Evolutionary conservation across 2,329 filamentous ascomycete species (phyloP), one percentile per base, ranked within the genome.

Genomic region (Endoconidiophora polonica): DNA sequence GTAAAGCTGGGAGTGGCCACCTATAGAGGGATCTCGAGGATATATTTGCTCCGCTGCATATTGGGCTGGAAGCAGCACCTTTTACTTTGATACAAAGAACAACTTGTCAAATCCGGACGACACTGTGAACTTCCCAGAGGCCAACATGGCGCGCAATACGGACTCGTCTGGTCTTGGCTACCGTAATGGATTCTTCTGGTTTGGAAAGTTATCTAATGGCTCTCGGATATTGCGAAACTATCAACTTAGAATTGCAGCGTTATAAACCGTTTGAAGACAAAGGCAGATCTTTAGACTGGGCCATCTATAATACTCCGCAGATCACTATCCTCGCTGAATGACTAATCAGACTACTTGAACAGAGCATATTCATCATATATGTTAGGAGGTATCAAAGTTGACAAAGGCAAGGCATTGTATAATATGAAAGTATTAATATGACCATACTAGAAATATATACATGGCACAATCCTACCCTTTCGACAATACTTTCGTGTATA

Each of bases 1-100:
- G 49, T 54, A 56, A 1, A 56, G 64, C 36, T 71, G 68, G 68
- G 52, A 58, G 7, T 68, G 68, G 46, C 69, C 69, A 3, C 67
- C 63, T 0, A 55, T 60, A 3, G 55, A 62, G 2, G 66, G 66
- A n/a, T 45, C 63, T 45, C 58, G 59, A 10, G 63, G 63, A n/a
- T 71, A 63, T 48, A 56, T 72, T 44, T 68, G 69, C 18, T 64
- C 66, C 1, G 65, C 65, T 3, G 40, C 55, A 53, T 57, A 55
- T 12, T 53, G 52, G 52, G 29, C 41, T 5, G 14, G n/a, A 7
- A 50, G 47, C 39, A 44, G 37, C 10, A 14, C 18, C 23, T 29
- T 44, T 36, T 48, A 40, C 41, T 54, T 50, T 20, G 42, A 50
- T 29, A 24, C 40, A 6, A 26, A 18, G 4, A 22, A 2, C 20